Evolutionary conservation across 371 early-diverging fungal species (phyloP).

Genomic region (Mortierella polycephala): DNA sequence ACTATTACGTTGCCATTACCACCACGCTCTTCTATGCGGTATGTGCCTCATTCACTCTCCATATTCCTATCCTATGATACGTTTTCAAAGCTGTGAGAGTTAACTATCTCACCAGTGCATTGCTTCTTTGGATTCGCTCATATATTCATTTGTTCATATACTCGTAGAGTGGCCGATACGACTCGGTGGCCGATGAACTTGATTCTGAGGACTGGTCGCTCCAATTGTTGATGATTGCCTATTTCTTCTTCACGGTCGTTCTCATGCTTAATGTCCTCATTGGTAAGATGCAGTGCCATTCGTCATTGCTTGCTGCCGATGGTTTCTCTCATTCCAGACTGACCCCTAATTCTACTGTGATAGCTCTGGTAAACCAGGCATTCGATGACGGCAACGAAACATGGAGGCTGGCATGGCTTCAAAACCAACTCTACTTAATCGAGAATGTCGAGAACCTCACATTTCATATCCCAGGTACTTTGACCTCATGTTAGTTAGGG

Average conservation of each 20-base stretch:
- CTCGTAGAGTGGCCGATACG: not conserved
- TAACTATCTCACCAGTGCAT: too few species aligned
- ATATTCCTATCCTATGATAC: too few species aligned
- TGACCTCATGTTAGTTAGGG: not conserved
- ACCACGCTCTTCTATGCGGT: slow-evolving; percentile 2
- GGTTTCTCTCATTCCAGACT: too few species aligned
- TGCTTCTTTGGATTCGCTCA: too few species aligned
- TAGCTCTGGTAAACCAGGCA: slow-evolving; percentile 13
- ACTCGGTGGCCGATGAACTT: slow-evolving; percentile 10
- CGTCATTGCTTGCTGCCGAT: too few species aligned
- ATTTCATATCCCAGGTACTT: slow-evolving; percentile 12
- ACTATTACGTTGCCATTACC: not conserved
- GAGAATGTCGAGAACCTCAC: slow-evolving; percentile 19
- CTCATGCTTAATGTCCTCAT: slow-evolving; percentile 28
- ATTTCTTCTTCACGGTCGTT: slow-evolving; percentile 26
- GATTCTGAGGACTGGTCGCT: not conserved
- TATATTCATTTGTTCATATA: too few species aligned
- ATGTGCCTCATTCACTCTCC: too few species aligned
- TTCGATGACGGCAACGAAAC: slow-evolving; percentile 1
- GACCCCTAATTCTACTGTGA: not conserved
- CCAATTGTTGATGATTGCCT: slow-evolving; percentile 13
- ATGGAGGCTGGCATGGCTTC: slow-evolving; percentile 14
- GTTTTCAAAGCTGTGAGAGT: too few species aligned
- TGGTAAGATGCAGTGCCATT: slow-evolving; percentile 1
- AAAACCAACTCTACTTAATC: not conserved